Conservation (phyloP, 2,329 filamentous ascomycete genomes). For the Trichothecium roseum region DNA sequence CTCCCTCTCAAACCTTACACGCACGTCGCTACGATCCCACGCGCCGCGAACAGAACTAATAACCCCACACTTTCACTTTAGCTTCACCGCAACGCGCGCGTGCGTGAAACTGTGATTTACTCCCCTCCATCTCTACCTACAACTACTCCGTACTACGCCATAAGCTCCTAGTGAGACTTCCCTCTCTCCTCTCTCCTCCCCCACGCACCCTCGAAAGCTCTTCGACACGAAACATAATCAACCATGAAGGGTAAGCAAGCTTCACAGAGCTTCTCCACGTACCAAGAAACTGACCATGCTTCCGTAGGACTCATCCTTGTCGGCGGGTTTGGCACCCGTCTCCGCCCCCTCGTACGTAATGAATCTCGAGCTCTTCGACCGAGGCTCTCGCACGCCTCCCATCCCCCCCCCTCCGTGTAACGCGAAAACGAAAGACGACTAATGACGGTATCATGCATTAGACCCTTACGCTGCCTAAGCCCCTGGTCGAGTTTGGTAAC, state of each 20-base stretch:
- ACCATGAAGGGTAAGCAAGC: slow-evolving; percentile 25
- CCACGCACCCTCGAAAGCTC: not conserved
- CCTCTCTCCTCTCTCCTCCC: not conserved
- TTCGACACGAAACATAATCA: slow-evolving; percentile 7
- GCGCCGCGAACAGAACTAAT: no score
- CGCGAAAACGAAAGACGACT: slow-evolving; percentile 1
- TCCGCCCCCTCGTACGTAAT: slow-evolving; percentile 76
- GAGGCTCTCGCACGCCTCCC: no score
- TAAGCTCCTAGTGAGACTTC: no score
- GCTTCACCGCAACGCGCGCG: no score
- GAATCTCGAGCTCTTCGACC: no score
- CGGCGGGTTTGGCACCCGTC: slow-evolving; percentile 95
- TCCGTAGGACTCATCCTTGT: slow-evolving; percentile 87
- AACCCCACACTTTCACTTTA: no score
- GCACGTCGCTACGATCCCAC: no score
- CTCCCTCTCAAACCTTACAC: no score
- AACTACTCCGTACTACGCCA: not conserved
- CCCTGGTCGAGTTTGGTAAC: slow-evolving; percentile 96
- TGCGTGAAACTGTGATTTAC: no score
- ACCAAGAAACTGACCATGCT: slow-evolving; percentile 10
- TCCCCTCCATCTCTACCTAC: not conserved
- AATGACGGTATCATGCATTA: slow-evolving; percentile 21
- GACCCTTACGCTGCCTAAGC: slow-evolving; percentile 96
- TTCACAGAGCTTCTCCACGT: not conserved
- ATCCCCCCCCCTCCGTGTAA: not conserved